phyloP scores from a whole-genome alignment of 345 rosid species.

The Salix brachista region DNA sequence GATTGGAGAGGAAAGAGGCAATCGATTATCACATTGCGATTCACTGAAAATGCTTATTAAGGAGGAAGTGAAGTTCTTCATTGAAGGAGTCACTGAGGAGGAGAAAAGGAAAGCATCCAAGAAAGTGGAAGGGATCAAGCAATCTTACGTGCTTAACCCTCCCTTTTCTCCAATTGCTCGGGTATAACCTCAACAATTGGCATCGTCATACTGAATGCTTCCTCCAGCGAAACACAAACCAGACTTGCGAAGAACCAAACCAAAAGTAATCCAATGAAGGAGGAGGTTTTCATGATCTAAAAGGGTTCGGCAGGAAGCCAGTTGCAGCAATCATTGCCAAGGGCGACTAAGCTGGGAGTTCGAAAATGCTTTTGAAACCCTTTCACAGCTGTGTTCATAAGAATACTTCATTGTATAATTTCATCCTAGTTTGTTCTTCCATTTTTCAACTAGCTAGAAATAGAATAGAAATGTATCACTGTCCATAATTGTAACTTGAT shows the following conservation, averaged over 20 bases:
- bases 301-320: background rate
- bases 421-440: slow-evolving; percentile 27
- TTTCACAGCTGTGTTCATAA: background rate
- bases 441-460: slow-evolving; percentile 13
- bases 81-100: slow-evolving; percentile 57
- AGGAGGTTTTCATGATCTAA: background rate
- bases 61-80: slow-evolving; percentile 64
- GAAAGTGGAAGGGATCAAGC: slow-evolving; percentile 41
- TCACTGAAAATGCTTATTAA: slow-evolving; percentile 63
- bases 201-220: background rate
- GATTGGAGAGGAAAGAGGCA: slow-evolving; percentile 24
- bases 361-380: background rate
- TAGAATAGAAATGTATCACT: slow-evolving; percentile 42
- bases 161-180: slow-evolving; percentile 90
- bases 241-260: background rate
- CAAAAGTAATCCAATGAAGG: background rate
- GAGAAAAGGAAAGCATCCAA: slow-evolving; percentile 42
- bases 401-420: slow-evolving; percentile 24
- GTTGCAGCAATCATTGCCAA: background rate
- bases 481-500: slow-evolving; percentile 46
- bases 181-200: slow-evolving; percentile 39
- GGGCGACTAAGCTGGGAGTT: background rate
- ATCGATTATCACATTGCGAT: slow-evolving; percentile 39
- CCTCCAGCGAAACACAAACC: background rate
- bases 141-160: slow-evolving; percentile 62